phyloP scores from a whole-genome alignment of 2,329 filamentous ascomycete genomes.

The Colletotrichum sp. region DNA sequence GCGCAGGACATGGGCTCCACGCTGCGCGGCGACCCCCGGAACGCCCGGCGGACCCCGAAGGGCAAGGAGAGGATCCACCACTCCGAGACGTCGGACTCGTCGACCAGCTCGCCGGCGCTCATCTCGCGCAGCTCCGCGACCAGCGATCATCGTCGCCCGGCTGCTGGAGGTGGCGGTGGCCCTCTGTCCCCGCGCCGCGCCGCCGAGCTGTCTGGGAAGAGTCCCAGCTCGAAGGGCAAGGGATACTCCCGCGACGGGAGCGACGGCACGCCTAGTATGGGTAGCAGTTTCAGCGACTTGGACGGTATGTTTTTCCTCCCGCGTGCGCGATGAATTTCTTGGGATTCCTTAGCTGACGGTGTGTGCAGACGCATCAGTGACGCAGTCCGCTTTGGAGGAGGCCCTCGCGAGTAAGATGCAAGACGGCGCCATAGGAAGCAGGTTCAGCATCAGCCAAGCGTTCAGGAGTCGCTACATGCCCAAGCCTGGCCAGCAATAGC shows the following conservation, averaged over 20 bases:
- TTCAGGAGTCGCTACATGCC: constrained; percentile 66
- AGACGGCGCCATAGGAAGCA: constrained; percentile 60
- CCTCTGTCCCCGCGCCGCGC: constrained; percentile 65
- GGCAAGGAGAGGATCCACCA: constrained; percentile 43
- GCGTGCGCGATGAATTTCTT: not conserved
- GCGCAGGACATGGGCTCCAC: constrained; percentile 58
- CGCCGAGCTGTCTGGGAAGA: constrained; percentile 61
- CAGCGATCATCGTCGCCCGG: constrained; percentile 31
- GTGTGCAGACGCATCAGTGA: constrained; percentile 73
- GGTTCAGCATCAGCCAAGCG: constrained; percentile 74
- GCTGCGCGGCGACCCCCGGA: constrained; percentile 49
- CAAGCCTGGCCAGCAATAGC: constrained; percentile 24
- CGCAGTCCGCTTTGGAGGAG: constrained; percentile 81
- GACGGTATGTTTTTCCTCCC: constrained; percentile 59
- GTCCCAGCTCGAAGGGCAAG: constrained; percentile 55
- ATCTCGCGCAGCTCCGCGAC: constrained; percentile 30
- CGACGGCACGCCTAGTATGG: constrained; percentile 80
- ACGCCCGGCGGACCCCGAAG: constrained; percentile 32
- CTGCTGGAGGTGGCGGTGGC: constrained; percentile 28
- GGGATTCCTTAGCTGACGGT: not conserved
- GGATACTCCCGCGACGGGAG: constrained; percentile 65
- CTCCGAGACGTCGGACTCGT: constrained; percentile 69
- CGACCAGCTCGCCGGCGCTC: constrained; percentile 57
- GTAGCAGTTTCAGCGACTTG: constrained; percentile 85
- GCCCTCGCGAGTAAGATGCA: constrained; percentile 76